Base-by-base conservation (phyloP, 805 yeast species). In the Maudiozyma serrabonitensis region DNA sequence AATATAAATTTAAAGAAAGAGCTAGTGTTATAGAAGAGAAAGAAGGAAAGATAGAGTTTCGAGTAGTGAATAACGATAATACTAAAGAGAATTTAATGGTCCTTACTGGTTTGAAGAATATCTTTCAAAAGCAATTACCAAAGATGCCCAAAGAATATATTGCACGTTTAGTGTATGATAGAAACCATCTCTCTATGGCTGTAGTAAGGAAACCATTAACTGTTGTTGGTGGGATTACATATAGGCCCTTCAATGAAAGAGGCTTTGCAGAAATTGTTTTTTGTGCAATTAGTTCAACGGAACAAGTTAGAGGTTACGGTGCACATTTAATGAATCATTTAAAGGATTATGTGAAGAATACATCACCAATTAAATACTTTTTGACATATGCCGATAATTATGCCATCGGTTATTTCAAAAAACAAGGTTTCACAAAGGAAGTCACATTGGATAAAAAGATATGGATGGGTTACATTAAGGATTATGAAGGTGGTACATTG, bases 391-490 rank as follows among this genome's bases (percentile, higher is more conserved):
- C 99, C 4, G 99, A 93, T 73, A 93, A 93, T 69, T 93, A 93
- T 67, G 99, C 99, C 50, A 91, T 93, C 67, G 99, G 99, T 2
- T 93, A 91, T 67, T 93, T 93, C 75, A 91, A 91, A 61, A 93
- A 93, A 62, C 99, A 93, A 69, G 99, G 99, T 1, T 93, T 93
- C 68, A 90, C 97, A 16, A 93, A 93, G 65, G 97, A 91, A 52
- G 86, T 93, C 38, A 77, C 96, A 7, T 75, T 93, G 50, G 93
- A 91, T 37, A 84, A 82, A 55, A 78, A 80, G 46, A 75, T 82
- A 34, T 93, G 99, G 99, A 87, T 88, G 93, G 99, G 99, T 2
- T 93, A 93, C 67, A 93, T 93, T 62, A 93, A 93, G 67, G 99
- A 93, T 71, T 93, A 93, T 68, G 99, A 93, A 69, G 99, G 99